phyloP scores from a whole-genome alignment of 192 early-diverging fungal genomes.

The Linnemannia hyalina region DNA sequence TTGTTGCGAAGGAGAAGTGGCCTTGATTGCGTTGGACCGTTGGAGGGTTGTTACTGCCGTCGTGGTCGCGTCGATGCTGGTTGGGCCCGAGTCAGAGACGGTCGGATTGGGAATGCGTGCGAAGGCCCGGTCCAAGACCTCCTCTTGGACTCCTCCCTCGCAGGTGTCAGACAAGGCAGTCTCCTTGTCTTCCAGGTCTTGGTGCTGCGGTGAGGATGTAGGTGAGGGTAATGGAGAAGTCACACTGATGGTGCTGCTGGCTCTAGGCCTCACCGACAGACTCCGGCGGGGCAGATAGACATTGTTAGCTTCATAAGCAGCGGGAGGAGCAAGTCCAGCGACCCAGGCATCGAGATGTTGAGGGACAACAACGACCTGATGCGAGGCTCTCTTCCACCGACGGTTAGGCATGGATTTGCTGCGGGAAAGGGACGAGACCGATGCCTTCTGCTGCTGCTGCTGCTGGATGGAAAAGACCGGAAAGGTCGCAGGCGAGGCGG shows the following conservation, averaged over 20 bases:
- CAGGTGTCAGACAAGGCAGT: slow-evolving; percentile 7
- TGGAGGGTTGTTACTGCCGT: background rate
- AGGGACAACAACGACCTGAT: slow-evolving; percentile 3
- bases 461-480: slow-evolving; percentile 22
- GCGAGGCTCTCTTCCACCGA: slow-evolving; percentile 25
- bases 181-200: background rate
- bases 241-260: background rate
- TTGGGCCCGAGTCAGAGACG: slow-evolving; percentile 10
- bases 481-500: slow-evolving; percentile 19
- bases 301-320: background rate
- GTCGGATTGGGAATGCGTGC: background rate
- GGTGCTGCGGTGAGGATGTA: background rate
- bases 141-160: slow-evolving; percentile 1
- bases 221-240: background rate
- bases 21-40: background rate
- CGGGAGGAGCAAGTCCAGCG: background rate
- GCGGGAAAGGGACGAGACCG: slow-evolving; percentile 8
- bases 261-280: background rate
- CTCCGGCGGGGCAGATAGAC: background rate
- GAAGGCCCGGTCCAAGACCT: slow-evolving; percentile 10
- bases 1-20: background rate
- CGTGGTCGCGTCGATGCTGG: background rate
- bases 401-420: slow-evolving; percentile 42
- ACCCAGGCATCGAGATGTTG: background rate
- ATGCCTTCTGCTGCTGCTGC: background rate